Percentiles rank a stretch among this genome's conserved stretches.
phyloP scores from a whole-genome alignment of 2,329 filamentous ascomycete genomes.

The Eutypella sp. region DNA sequence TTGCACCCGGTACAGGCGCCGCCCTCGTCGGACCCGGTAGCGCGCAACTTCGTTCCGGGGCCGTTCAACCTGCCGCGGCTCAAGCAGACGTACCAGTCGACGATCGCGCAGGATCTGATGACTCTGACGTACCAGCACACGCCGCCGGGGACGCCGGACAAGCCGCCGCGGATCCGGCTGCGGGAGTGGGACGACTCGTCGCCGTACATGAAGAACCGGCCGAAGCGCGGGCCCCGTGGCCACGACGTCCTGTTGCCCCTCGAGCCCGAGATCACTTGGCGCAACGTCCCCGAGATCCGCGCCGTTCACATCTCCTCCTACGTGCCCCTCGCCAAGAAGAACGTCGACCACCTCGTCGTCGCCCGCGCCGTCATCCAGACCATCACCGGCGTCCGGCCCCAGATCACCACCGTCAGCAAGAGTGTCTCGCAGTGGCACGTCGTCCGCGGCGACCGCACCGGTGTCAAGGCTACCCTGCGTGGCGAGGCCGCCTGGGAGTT shows the following conservation, averaged over 20 bases:
- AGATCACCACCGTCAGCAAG: slow-evolving; percentile 63
- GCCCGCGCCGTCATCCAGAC: slow-evolving; percentile 80
- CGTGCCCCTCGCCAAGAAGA: slow-evolving; percentile 64
- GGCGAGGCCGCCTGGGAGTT: slow-evolving; percentile 87
- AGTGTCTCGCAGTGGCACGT: slow-evolving; percentile 74
- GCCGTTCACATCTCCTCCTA: slow-evolving; percentile 76
- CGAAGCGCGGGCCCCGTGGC: slow-evolving; percentile 78
- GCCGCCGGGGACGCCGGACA: slow-evolving; percentile 65
- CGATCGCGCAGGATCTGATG: slow-evolving; percentile 81
- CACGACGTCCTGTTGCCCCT: slow-evolving; percentile 65
- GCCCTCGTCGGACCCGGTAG: slow-evolving; percentile 77
- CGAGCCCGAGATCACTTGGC: slow-evolving; percentile 71
- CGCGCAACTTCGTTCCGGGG: slow-evolving; percentile 82
- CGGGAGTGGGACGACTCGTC: slow-evolving; percentile 85
- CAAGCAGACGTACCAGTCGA: slow-evolving; percentile 84
- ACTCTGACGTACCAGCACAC: slow-evolving; percentile 83
- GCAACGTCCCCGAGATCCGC: slow-evolving; percentile 77
- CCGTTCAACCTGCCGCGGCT: slow-evolving; percentile 86
- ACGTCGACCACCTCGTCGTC: slow-evolving; percentile 73
- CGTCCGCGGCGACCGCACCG: slow-evolving; percentile 63
- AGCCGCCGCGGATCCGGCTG: slow-evolving; percentile 58
- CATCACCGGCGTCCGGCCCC: slow-evolving; percentile 72
- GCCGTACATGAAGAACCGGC: slow-evolving; percentile 90
- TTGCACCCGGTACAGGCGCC: slow-evolving; percentile 90
- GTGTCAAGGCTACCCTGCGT: slow-evolving; percentile 71